A percentile compares a stretch with the other conserved stretches of the same genome.
These are phyloP conservation scores for Plantago ovata DNA, from an alignment of 257 asterid genomes.

Conservation along the genomic window DNA sequence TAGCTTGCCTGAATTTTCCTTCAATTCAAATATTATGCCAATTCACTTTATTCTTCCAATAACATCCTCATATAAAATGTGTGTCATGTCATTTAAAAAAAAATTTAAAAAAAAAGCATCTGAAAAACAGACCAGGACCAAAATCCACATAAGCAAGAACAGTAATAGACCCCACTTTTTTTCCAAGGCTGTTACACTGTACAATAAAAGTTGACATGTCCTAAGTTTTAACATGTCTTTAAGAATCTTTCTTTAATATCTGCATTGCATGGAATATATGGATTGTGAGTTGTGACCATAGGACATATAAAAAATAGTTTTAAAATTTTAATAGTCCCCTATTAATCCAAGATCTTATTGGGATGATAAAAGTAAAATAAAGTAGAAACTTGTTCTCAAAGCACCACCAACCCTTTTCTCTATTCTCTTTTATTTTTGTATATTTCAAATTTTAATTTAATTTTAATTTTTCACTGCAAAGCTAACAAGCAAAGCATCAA, in stretches of 20 bases:
- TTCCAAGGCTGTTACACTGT: constrained; percentile 43
- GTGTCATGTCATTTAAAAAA: neutral
- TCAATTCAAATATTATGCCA: neutral
- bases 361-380: constrained; percentile 37
- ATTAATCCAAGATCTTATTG: constrained; percentile 31
- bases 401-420: constrained; percentile 35
- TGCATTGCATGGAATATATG: constrained; percentile 65
- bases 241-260: constrained; percentile 16
- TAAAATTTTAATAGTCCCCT: constrained; percentile 23
- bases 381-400: constrained; percentile 55
- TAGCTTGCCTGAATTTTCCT: neutral
- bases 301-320: neutral
- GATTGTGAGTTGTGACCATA: constrained; percentile 42
- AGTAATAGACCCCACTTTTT: constrained; percentile 23
- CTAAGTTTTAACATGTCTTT: constrained; percentile 28
- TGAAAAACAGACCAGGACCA: neutral
- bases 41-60: constrained; percentile 3
- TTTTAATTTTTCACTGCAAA: constrained; percentile 26
- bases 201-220: constrained; percentile 40
- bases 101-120: constrained; percentile 1
- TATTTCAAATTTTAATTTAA: neutral
- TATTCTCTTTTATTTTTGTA: constrained; percentile 17
- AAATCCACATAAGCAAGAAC: constrained; percentile 10
- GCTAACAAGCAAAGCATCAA: constrained; percentile 78
- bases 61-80: neutral